Evolutionary conservation across 2,329 filamentous ascomycete species (phyloP).

Genomic region (Trichoderma asperellum): DNA sequence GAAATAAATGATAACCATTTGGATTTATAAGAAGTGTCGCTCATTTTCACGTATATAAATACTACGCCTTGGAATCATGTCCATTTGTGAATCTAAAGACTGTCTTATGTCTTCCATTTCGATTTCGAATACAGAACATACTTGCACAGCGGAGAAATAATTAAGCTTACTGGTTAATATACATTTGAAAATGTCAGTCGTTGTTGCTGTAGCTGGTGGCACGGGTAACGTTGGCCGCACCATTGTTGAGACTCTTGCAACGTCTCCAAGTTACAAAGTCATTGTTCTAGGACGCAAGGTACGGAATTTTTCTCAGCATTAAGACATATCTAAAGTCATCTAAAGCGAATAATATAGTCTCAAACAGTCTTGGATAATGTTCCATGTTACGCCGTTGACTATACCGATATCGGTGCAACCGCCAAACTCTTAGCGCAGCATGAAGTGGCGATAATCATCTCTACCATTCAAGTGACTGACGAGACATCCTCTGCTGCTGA

Average conservation of each 20-base stretch:
- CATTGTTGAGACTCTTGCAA: conserved; percentile 48
- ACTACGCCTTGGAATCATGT: neutral
- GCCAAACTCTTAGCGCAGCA: conserved; percentile 39
- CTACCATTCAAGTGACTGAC: conserved; percentile 42
- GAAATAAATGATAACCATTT: neutral
- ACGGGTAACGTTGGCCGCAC: conserved; percentile 51
- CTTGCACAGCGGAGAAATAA: neutral
- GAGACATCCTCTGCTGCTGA: conserved; percentile 41
- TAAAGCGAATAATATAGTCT: neutral
- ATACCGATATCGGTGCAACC: conserved; percentile 35
- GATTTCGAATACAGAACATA: neutral
- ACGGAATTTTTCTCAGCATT: neutral
- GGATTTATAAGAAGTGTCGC: neutral
- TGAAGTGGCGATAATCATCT: conserved; percentile 50
- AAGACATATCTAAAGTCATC: neutral
- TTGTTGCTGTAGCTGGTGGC: conserved; percentile 42
- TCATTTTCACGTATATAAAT: neutral
- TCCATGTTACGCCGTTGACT: conserved; percentile 33
- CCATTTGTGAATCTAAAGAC: neutral
- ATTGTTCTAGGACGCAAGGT: conserved; percentile 31
- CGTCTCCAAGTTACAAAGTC: conserved; percentile 43
- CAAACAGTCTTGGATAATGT: neutral
- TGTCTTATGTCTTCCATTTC: too few species aligned
- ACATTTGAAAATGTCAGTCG: conserved; percentile 36
- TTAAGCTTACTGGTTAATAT: neutral